phyloP scores from a whole-genome alignment of 2,329 filamentous ascomycete genomes.

The Fusarium continuum region DNA sequence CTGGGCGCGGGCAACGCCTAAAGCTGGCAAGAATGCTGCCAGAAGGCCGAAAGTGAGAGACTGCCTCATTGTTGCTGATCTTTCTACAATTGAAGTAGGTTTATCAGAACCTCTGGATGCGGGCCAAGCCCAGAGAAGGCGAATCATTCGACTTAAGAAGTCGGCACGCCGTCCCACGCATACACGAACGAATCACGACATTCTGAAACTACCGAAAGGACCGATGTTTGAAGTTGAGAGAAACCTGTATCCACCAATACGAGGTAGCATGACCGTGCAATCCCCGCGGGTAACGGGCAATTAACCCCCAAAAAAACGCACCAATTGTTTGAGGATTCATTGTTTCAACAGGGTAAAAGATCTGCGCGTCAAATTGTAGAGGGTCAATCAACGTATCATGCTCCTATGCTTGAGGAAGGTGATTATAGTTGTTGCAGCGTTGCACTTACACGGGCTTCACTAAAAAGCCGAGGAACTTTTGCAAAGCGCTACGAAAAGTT shows the following conservation, averaged over 20 bases:
- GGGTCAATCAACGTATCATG: neutral
- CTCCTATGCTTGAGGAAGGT: neutral
- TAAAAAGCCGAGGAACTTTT: neutral
- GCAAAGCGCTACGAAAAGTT: neutral
- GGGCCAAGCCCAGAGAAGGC: neutral
- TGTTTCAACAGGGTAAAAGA: conserved; percentile 12
- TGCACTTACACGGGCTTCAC: neutral
- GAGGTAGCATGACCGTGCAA: neutral
- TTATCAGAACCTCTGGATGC: neutral
- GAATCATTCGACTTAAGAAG: neutral
- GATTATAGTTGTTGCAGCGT: neutral
- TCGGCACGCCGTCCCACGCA: neutral
- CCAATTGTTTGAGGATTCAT: neutral
- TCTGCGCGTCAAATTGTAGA: conserved; percentile 8
- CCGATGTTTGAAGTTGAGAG: neutral
- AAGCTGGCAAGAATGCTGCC: neutral
- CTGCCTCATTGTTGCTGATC: neutral
- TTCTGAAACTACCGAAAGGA: neutral
- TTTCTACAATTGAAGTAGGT: neutral
- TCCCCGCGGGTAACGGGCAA: neutral
- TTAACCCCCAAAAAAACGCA: neutral
- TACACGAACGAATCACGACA: neutral
- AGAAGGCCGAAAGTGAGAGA: neutral
- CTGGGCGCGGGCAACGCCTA: neutral
- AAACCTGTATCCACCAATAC: conserved; percentile 7